Base-by-base conservation (phyloP, 495 filamentous ascomycete genomes). In the Lophiotrema nucula region DNA sequence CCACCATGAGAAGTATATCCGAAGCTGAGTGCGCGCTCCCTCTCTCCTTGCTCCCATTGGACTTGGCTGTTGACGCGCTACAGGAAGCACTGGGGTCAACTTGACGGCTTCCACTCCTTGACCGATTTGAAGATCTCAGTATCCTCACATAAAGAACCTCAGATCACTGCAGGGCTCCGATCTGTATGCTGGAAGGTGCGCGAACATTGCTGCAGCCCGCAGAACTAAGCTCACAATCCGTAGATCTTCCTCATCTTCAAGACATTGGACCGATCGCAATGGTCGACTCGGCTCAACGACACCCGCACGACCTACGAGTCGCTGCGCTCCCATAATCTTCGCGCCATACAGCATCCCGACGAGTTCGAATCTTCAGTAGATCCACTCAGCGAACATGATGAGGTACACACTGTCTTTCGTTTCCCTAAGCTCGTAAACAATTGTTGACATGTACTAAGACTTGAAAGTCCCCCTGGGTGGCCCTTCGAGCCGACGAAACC, bases 121-220 rank as follows among this genome's bases (percentile, higher is more conserved):
- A 72, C 75, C 47, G 83, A 89, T 57, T 79, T 96, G 6, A 84
- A 82, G 69, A 76, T 75, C 37, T 81, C 83, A 3, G 79, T 92
- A 4, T 55, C 47, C 21, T 57, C 51, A 11, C 52, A 62, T 28
- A 86, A 77, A 74, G 81, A 68, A 79, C 74, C 62, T 71, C 70
- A 50, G 73, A 72, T 65, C 80, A 77, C 67, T 33, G 78, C 81
- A 37, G 90, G 90, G 18, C 80, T 92, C 52, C 81, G 93, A 35
- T 96, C 92, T 22, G 79, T 96, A 44, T 96, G 89, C 72, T 98
- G 93, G 93, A 97, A 95, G 84, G 89, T 84, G 67, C 69, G 75
- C 70, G 53, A 21, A 16, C 11, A 28, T n/a, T 41, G 16, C 42
- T 16, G 4, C 8, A 16, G 31, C 48, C 1, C 26, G 35, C 41